Conservation (phyloP, 345 rosid species). For the Hibiscus tridactylites region DNA sequence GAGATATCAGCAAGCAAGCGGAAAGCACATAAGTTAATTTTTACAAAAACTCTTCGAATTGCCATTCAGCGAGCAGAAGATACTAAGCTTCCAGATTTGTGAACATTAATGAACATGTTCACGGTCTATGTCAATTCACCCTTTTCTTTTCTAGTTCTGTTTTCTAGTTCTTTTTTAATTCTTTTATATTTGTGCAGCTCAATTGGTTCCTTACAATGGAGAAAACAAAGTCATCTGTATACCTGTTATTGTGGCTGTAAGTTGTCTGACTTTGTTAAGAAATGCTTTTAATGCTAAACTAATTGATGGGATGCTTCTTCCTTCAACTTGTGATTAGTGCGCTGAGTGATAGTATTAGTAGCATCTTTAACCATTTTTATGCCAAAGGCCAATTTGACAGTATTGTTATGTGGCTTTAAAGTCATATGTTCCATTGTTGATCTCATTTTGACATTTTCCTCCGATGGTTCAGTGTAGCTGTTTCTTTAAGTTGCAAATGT, state of each 20-base stretch:
- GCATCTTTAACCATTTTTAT: not conserved
- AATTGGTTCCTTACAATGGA: conserved; percentile 58
- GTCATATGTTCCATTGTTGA: not conserved
- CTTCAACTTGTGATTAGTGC: not conserved
- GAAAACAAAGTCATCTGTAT: conserved; percentile 42
- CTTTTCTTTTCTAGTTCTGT: not conserved
- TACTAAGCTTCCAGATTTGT: conserved; percentile 57
- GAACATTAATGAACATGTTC: no score
- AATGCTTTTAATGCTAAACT: not conserved
- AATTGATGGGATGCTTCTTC: not conserved
- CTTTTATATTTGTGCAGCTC: conserved; percentile 54
- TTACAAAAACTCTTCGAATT: conserved; percentile 61
- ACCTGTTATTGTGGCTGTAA: conserved; percentile 88
- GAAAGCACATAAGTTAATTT: conserved; percentile 47
- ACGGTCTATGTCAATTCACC: no score
- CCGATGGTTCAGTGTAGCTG: not conserved
- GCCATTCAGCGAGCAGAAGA: conserved; percentile 67
- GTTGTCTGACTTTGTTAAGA: conserved; percentile 18
- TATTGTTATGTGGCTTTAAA: not conserved
- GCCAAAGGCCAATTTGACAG: not conserved
- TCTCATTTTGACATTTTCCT: not conserved
- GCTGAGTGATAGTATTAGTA: not conserved
- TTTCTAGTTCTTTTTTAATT: not conserved
- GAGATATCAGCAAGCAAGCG: conserved; percentile 75
- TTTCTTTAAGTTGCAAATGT: not conserved